Base-by-base conservation (phyloP, 2,329 filamentous ascomycete species). In the Colletotrichum gloeosporioides region DNA sequence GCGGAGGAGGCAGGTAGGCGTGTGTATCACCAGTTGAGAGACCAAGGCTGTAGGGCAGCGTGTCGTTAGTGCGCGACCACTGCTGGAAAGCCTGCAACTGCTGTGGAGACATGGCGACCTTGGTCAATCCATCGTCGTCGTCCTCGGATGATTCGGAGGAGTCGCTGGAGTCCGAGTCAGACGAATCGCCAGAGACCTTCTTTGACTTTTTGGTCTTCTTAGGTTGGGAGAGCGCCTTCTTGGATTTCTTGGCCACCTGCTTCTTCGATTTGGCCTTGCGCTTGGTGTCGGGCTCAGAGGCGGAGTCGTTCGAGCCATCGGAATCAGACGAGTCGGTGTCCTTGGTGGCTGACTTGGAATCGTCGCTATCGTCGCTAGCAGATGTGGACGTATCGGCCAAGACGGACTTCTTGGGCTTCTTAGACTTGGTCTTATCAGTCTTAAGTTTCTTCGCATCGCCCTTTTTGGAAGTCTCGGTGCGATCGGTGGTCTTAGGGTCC, bases 1-100 rank as follows among this genome's bases (percentile, higher is more conserved):
- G 32, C 27, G 69, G 31, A n/a, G 61, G 69, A n/a, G 44, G 61
- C 32, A 44, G 32, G 55, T 62, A 69, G 2, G 27, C 15, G 16
- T 68, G 71, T 12, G 6, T n/a, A 10, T 15, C 29, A 8, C 9
- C 31, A 27, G 53, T 32, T 7, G 29, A 27, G 49, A 44, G 34
- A 25, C n/a, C 34, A 36, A 66, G 36, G 16, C 12, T 32, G 16
- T 27, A 39, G 4, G 63, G 9, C 8, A 71, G 16, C 13, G 39
- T 7, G 16, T 31, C 57, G 22, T 36, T 73, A 34, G n/a, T 57
- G 44, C 68, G 68, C 49, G 71, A 61, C 53, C 62, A 66, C 8
- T 71, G 72, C 27, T 49, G 69, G 27, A 72, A 75, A 13, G 62
- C 13, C 55, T 66, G 69, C 18, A 66, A 44, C n/a, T 75, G 73